A percentile compares a stretch with the other conserved stretches of the same genome.
phyloP scores from a whole-genome alignment of 208 protist species.

The Leishmania major region DNA sequence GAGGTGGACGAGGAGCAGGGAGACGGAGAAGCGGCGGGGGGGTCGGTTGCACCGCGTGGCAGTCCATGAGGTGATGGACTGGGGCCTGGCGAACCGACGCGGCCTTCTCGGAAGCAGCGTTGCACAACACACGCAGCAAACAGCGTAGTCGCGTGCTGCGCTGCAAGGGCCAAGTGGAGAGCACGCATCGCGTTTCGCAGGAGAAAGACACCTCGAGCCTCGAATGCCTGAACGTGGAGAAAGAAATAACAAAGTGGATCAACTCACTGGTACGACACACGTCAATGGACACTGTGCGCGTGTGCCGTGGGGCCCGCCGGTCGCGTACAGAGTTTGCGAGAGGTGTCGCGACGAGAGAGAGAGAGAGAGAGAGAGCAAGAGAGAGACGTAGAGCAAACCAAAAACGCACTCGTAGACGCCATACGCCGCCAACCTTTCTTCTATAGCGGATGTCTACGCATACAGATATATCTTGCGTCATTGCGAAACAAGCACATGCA shows the following conservation, averaged over 20 bases:
- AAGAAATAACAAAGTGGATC: background rate
- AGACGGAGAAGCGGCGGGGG: background rate
- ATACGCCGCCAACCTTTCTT: background rate
- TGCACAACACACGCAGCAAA: background rate
- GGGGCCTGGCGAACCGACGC: background rate
- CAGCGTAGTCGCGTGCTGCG: background rate
- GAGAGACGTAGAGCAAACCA: background rate
- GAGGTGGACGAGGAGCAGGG: background rate
- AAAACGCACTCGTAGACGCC: background rate
- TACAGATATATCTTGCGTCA: background rate
- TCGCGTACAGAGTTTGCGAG: background rate
- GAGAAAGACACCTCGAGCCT: background rate
- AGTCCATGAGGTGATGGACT: background rate
- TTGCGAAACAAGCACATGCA: too few relatives aligned
- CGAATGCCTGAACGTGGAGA: background rate
- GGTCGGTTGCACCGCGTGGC: background rate
- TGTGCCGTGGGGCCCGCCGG: background rate
- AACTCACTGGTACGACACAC: background rate
- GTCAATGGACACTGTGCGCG: background rate
- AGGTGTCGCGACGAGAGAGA: constrained; percentile 1
- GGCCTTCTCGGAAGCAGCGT: background rate
- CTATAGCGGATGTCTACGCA: background rate
- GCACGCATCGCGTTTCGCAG: background rate
- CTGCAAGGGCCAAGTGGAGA: background rate
- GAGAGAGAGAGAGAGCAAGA: background rate